A percentile compares a stretch with the other conserved stretches of the same genome.
Conservation (phyloP, 1,284 basidiomycete species). For the Rhodotorula glutinis region DNA sequence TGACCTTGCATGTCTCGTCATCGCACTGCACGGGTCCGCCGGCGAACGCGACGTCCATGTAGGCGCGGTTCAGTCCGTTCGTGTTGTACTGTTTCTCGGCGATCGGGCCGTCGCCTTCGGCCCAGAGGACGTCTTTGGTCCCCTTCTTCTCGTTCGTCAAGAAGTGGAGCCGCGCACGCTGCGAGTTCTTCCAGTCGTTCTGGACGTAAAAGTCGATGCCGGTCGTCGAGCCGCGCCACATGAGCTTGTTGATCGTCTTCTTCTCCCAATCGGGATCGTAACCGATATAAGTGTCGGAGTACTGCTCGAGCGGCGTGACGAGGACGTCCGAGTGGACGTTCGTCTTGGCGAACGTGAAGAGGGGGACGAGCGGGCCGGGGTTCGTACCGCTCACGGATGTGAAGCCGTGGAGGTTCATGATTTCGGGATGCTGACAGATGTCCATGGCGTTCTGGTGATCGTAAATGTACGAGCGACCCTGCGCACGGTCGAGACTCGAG, state of each 20-base stretch:
- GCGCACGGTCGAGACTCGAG: neutral
- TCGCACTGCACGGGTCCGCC: conserved; percentile 46
- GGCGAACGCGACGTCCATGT: conserved; percentile 41
- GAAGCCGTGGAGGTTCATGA: conserved; percentile 45
- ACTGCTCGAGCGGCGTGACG: conserved; percentile 47
- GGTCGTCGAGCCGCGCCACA: conserved; percentile 48
- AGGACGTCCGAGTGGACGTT: conserved; percentile 45
- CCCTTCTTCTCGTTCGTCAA: conserved; percentile 38
- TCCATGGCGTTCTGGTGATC: conserved; percentile 44
- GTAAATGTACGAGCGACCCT: conserved; percentile 44
- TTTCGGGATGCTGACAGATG: conserved; percentile 46
- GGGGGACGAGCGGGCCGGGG: conserved; percentile 43
- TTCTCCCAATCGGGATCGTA: conserved; percentile 46
- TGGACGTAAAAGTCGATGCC: conserved; percentile 43
- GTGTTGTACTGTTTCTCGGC: conserved; percentile 17
- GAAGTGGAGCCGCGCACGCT: conserved; percentile 45
- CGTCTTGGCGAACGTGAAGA: conserved; percentile 47
- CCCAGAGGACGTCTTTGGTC: conserved; percentile 33
- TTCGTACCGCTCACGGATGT: conserved; percentile 41
- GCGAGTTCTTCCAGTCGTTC: conserved; percentile 43
- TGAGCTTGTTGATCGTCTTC: conserved; percentile 47
- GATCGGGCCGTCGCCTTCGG: conserved; percentile 32
- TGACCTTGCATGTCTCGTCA: conserved; percentile 42
- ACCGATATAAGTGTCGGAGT: conserved; percentile 45
- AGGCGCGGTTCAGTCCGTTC: conserved; percentile 29